A percentile compares a stretch with the other conserved stretches of the same genome.
Conservation (phyloP, 2,329 filamentous ascomycete genomes). For the Sporothrix phasma region DNA sequence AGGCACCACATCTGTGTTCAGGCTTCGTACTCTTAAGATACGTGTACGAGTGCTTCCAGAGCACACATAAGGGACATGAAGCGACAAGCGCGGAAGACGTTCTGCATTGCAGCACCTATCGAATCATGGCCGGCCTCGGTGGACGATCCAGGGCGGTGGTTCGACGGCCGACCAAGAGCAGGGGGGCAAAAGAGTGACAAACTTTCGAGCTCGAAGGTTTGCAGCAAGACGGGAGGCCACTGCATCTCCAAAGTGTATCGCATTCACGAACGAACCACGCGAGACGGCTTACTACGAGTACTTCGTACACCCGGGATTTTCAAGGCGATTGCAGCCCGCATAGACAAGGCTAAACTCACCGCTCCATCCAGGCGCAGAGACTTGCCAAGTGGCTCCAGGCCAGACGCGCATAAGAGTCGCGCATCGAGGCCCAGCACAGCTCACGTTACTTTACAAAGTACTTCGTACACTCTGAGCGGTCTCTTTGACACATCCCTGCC, state of each 20-base stretch:
- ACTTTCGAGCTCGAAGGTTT: not conserved
- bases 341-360: not conserved
- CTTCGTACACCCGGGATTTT: not conserved
- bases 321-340: not conserved
- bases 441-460: not conserved
- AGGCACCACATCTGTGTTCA: too few relatives aligned
- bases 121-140: not conserved
- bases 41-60: too few relatives aligned
- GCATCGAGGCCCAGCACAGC: conserved; percentile 6
- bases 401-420: not conserved
- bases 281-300: too few relatives aligned
- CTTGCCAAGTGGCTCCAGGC: not conserved
- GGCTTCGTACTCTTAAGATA: too few relatives aligned
- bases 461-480: too few relatives aligned
- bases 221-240: not conserved
- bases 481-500: not conserved
- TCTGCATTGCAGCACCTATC: not conserved
- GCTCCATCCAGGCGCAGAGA: not conserved
- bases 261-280: too few relatives aligned
- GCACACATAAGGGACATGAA: not conserved
- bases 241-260: conserved; percentile 2
- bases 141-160: conserved; percentile 4
- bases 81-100: not conserved
- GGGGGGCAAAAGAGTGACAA: not conserved
- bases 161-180: conserved; percentile 4